Conservation (phyloP, 495 filamentous ascomycete species). For the Neohortaea acidophila region DNA sequence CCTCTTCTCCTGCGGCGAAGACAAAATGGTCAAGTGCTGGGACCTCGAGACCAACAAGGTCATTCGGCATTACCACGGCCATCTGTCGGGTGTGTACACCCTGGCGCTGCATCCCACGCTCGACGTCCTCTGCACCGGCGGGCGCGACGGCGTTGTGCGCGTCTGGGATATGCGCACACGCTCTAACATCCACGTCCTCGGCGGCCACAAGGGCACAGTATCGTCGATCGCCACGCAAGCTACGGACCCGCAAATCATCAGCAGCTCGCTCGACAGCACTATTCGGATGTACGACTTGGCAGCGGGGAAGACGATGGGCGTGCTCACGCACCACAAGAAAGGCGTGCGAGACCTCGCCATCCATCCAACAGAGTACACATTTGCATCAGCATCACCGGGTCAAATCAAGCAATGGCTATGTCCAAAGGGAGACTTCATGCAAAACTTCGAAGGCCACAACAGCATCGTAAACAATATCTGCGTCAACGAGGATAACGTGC, state of each 20-base stretch:
- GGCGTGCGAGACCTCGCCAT: slow-evolving; percentile 71
- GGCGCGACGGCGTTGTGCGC: slow-evolving; percentile 80
- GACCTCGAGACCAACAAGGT: slow-evolving; percentile 98
- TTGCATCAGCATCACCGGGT: slow-evolving; percentile 76
- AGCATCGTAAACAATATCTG: slow-evolving; percentile 89
- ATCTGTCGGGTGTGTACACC: slow-evolving; percentile 91
- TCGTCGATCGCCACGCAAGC: slow-evolving; percentile 85
- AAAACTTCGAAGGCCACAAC: slow-evolving; percentile 96
- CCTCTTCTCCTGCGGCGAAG: slow-evolving; percentile 92
- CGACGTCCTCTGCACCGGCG: slow-evolving; percentile 87
- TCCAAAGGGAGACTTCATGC: slow-evolving; percentile 96
- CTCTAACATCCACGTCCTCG: slow-evolving; percentile 84
- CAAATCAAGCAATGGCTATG: slow-evolving; percentile 99
- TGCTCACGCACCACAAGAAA: slow-evolving; percentile 97
- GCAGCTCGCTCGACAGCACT: slow-evolving; percentile 75
- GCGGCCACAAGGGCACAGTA: slow-evolving; percentile 74
- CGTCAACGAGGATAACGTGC: slow-evolving; percentile 84
- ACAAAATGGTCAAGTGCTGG: slow-evolving; percentile 99
- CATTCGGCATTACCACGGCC: slow-evolving; percentile 95
- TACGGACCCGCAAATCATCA: slow-evolving; percentile 91
- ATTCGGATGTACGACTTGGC: slow-evolving; percentile 93
- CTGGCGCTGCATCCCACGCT: slow-evolving; percentile 81
- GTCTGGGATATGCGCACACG: slow-evolving; percentile 99
- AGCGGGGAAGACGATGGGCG: slow-evolving; percentile 88
- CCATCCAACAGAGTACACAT: slow-evolving; percentile 92